Percentiles rank a stretch among this genome's conserved stretches.
Evolutionary conservation across 1,284 basidiomycete species (phyloP).

Genomic region (Rhizoctonia solani): DNA sequence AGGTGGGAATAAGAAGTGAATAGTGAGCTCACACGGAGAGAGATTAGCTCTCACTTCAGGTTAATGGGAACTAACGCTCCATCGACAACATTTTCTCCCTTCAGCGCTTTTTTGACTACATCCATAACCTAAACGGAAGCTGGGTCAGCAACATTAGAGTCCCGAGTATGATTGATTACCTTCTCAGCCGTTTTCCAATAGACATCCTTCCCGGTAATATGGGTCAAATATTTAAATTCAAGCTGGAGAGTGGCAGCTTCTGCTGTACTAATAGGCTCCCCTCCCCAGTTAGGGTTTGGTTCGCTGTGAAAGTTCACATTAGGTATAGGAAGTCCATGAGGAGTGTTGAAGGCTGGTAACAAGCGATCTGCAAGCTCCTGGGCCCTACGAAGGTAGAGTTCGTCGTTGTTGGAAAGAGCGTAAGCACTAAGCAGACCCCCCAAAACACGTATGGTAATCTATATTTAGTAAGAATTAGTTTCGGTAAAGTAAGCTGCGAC

Average conservation of each 20-base stretch:
- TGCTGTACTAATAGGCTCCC: constrained; percentile 75
- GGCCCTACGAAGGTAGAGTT: constrained; percentile 73
- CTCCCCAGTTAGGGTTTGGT: constrained; percentile 68
- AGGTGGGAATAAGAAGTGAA: neutral
- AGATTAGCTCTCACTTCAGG: constrained; percentile 12
- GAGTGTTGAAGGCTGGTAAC: constrained; percentile 82
- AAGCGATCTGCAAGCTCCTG: constrained; percentile 83
- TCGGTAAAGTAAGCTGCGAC: neutral
- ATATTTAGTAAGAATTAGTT: neutral
- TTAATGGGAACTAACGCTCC: constrained; percentile 27
- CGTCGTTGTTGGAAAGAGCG: constrained; percentile 66
- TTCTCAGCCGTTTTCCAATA: constrained; percentile 86
- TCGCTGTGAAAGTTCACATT: constrained; percentile 73
- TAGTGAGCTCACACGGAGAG: neutral
- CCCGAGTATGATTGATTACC: constrained; percentile 49
- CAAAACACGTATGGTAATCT: constrained; percentile 81
- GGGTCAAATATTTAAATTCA: constrained; percentile 87
- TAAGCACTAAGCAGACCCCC: constrained; percentile 85
- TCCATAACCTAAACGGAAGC: constrained; percentile 64
- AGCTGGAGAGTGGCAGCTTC: constrained; percentile 85
- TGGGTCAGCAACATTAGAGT: neutral
- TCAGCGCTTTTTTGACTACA: constrained; percentile 57
- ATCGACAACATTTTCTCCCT: constrained; percentile 31
- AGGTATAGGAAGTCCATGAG: constrained; percentile 79
- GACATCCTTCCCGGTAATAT: constrained; percentile 71